Percentiles rank a stretch among this genome's conserved stretches.
Conservation (phyloP, 2,329 filamentous ascomycete genomes). For the Claviceps paspali region DNA sequence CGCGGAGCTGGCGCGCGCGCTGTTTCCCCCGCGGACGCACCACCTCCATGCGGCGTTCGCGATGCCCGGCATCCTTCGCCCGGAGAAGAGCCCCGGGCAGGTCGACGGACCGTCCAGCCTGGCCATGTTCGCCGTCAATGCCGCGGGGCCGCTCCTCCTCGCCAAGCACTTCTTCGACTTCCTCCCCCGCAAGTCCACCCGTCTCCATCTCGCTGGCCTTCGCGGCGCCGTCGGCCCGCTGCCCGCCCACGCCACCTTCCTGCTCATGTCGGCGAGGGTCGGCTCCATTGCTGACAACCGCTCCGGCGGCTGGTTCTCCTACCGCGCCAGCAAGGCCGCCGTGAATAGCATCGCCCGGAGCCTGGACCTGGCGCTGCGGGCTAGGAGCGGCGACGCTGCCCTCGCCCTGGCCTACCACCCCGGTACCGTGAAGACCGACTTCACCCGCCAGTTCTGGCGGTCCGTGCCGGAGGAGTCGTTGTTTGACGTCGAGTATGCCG, state of each 20-base stretch:
- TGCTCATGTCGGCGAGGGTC: conserved; percentile 66
- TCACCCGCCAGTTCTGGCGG: conserved; percentile 59
- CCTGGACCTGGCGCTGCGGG: conserved; percentile 51
- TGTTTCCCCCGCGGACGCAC: conserved; percentile 34
- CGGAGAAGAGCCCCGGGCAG: conserved; percentile 55
- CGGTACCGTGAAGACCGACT: conserved; percentile 61
- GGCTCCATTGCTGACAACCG: conserved; percentile 59
- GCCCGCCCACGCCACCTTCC: conserved; percentile 43
- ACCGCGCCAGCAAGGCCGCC: conserved; percentile 60
- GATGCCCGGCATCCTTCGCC: conserved; percentile 55
- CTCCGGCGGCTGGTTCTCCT: conserved; percentile 69
- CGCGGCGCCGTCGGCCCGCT: too few relatives aligned
- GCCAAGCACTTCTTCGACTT: conserved; percentile 61
- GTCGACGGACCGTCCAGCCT: conserved; percentile 46
- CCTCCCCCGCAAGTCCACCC: conserved; percentile 46
- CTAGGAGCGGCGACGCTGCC: conserved; percentile 43
- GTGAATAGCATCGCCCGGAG: conserved; percentile 57
- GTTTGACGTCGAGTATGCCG: conserved; percentile 51
- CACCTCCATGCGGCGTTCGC: conserved; percentile 56
- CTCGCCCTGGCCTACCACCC: conserved; percentile 61
- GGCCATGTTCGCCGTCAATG: conserved; percentile 59
- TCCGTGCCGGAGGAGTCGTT: conserved; percentile 45
- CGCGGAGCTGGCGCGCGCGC: too few relatives aligned
- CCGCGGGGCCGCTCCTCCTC: conserved; percentile 58
- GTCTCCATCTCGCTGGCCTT: too few relatives aligned